Percentiles rank a stretch among this genome's conserved stretches.
Evolutionary conservation across 257 asterid species (phyloP).

Genomic region (Handroanthus guayacan): DNA sequence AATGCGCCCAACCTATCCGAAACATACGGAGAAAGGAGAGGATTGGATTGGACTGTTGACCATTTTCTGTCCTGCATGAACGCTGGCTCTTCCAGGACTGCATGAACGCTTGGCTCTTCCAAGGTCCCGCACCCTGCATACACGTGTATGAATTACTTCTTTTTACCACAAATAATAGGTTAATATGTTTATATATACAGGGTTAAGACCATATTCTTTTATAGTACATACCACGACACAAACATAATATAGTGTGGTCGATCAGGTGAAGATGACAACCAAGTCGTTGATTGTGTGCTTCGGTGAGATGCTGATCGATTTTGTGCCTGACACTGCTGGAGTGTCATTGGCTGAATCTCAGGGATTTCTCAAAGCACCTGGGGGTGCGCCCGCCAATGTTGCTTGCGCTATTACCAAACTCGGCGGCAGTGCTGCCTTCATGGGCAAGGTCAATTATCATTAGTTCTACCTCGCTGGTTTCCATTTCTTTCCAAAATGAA

Average conservation of each 20-base stretch:
- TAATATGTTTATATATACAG: too few relatives aligned
- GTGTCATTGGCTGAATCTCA: constrained; percentile 22
- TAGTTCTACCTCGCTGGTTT: too few relatives aligned
- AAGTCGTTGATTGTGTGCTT: not conserved
- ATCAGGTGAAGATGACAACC: not conserved
- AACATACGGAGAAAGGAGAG: not conserved
- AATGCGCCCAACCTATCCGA: not conserved
- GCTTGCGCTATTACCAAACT: constrained; percentile 23
- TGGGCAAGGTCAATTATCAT: not conserved
- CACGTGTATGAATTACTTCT: not conserved
- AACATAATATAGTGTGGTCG: too few relatives aligned
- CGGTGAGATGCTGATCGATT: constrained; percentile 28
- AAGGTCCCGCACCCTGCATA: not conserved
- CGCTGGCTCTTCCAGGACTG: not conserved
- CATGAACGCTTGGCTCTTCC: not conserved
- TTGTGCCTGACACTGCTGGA: constrained; percentile 18
- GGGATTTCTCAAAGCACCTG: constrained; percentile 28
- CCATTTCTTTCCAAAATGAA: too few relatives aligned
- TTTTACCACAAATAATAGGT: too few relatives aligned
- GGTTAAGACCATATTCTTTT: too few relatives aligned
- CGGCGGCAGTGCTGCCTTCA: constrained; percentile 12
- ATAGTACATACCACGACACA: not conserved
- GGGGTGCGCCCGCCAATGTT: constrained; percentile 23
- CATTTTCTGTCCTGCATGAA: not conserved
- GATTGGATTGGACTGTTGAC: not conserved